A percentile compares a stretch with the other conserved stretches of the same genome.
Conservation (phyloP, 306 rosid species). For the Rosa chinensis region DNA sequence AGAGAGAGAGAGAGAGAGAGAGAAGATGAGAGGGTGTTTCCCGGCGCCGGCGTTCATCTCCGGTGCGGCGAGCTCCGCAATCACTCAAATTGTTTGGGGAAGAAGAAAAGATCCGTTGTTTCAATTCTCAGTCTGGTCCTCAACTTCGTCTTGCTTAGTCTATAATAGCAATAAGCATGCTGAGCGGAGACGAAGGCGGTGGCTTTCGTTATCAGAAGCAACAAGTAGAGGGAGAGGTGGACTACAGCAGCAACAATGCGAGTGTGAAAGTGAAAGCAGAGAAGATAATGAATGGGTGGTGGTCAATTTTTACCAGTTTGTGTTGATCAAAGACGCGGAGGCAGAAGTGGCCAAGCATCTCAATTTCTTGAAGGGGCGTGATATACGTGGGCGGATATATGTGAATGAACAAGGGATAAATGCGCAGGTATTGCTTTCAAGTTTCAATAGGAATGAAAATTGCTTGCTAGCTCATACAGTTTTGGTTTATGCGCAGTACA, state of each 20-base stretch:
- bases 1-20: background rate
- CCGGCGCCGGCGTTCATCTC: slow-evolving; percentile 14
- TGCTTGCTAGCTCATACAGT: background rate
- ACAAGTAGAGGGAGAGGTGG: slow-evolving; percentile 5
- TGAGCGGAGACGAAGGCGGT: slow-evolving; percentile 1
- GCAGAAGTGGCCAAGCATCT: slow-evolving; percentile 66
- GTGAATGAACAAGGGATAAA: slow-evolving; percentile 86
- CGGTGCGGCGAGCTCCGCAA: background rate
- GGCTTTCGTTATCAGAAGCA: slow-evolving; percentile 1
- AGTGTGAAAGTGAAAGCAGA: background rate
- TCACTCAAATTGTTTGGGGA: background rate
- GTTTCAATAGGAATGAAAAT: background rate
- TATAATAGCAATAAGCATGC: background rate
- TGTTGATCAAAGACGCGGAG: slow-evolving; percentile 57
- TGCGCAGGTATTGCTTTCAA: slow-evolving; percentile 66
- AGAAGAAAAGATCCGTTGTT: background rate
- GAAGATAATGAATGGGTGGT: slow-evolving; percentile 54
- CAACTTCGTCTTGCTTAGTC: background rate
- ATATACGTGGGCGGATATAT: slow-evolving; percentile 76
- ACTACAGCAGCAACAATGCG: background rate
- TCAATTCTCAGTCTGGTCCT: slow-evolving; percentile 2
- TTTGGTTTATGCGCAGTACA: slow-evolving; percentile 49
- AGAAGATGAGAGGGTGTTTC: slow-evolving; percentile 17
- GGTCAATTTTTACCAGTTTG: slow-evolving; percentile 77
- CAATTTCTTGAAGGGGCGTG: slow-evolving; percentile 59